Evolutionary conservation across 2,329 filamentous ascomycete genomes (phyloP).

Genomic region (Venturia aucupariae): DNA sequence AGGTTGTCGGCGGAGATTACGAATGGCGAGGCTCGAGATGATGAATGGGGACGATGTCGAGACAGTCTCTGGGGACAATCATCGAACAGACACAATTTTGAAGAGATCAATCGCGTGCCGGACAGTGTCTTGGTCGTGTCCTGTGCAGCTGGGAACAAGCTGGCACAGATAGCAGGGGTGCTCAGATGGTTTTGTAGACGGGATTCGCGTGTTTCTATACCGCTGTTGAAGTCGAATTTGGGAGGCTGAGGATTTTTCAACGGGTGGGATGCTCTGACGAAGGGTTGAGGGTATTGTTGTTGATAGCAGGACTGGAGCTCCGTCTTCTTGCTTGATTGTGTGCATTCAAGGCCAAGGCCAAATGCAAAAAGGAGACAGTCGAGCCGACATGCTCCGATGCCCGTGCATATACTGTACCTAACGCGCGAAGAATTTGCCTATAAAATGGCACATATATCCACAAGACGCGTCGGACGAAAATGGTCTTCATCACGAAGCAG

Average conservation of each 20-base stretch:
- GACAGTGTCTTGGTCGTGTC: background rate
- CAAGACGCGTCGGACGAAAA: background rate
- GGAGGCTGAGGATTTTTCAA: background rate
- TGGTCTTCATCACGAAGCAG: background rate
- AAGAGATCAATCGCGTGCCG: background rate
- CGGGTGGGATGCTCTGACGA: background rate
- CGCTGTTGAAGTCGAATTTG: background rate
- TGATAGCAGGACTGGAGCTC: background rate
- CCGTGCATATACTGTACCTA: background rate
- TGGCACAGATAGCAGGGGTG: background rate
- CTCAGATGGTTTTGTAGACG: background rate
- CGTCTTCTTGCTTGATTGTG: too few species aligned
- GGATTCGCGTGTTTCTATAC: background rate
- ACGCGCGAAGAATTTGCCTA: background rate
- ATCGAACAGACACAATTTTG: background rate
- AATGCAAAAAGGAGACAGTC: background rate
- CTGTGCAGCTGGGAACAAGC: background rate
- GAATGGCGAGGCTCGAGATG: constrained; percentile 5
- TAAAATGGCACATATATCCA: background rate
- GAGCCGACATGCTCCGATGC: background rate
- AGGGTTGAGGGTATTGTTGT: background rate
- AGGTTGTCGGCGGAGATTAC: background rate
- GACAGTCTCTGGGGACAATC: background rate
- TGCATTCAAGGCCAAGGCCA: too few species aligned
- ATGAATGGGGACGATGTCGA: background rate